Base-by-base conservation (phyloP, 208 protist genomes). In the Leishmania turanica region DNA sequence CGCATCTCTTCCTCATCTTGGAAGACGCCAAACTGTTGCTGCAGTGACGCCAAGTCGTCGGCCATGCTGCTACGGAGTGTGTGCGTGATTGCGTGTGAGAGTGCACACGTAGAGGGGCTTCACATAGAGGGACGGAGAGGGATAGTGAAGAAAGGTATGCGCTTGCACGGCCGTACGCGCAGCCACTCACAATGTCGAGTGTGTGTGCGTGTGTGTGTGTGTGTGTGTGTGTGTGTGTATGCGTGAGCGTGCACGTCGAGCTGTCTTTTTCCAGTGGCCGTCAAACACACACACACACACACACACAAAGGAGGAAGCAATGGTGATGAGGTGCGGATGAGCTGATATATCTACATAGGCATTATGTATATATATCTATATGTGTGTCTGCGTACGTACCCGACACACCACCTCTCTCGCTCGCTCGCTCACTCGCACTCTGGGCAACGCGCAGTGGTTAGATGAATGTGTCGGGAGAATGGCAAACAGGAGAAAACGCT, bases 1-100 rank as follows among this genome's bases (percentile, higher is more conserved):
- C 90, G 84, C 78, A 96, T 80, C 34, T 81, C 82, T 19, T 85
- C 87, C 69, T 96, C 92, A 78, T 93, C 90, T 54, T 91, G 82
- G 79, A 87, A 90, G 73, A 65, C 78, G 56, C 93, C 81, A 27
- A 83, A 58, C 53, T 75, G 47, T 45, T 81, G 47, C 49, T 62
- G 82, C 40, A 94, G 47, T 7, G 58, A 40, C 31, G 87, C 84
- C 19, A 94, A 80, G 42, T 94, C 90, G 79, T 94, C 90, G 5
- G 90, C 66, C 84, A 87, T 87, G 49, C 47, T 19, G 34, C 72
- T 76, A 8, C 42, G 47, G 60, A 75, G 34, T n/a, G 66, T n/a
- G 66, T 75, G 66, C 51, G 66, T 77, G 49, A 31, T 13, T 40
- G 31, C 62, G 62, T 40, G 31, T 13, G 64, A 42, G 64, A 42